Conservation (phyloP, 1,139 yeast genomes). For the Hyphopichia buzzinii region DNA sequence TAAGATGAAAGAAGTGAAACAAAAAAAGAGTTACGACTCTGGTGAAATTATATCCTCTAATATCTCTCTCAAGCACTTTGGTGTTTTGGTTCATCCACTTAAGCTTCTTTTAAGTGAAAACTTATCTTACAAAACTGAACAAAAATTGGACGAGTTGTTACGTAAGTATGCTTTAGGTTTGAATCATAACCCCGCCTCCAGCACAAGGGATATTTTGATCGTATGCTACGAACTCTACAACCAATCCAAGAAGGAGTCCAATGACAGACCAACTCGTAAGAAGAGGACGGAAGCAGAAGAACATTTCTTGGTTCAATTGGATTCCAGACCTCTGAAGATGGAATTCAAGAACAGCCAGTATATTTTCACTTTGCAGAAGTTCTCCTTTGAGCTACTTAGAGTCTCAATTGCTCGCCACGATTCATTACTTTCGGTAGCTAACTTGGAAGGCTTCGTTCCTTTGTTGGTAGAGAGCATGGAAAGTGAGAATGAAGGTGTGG, state of each 20-base stretch:
- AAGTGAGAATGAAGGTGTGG: slow-evolving; percentile 73
- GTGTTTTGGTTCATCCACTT: slow-evolving; percentile 67
- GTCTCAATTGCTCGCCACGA: slow-evolving; percentile 65
- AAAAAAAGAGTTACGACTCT: slow-evolving; percentile 84
- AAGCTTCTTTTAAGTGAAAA: slow-evolving; percentile 64
- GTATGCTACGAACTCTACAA: slow-evolving; percentile 73
- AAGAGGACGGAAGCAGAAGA: slow-evolving; percentile 32
- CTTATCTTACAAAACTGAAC: slow-evolving; percentile 65
- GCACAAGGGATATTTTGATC: slow-evolving; percentile 57
- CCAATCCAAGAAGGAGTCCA: slow-evolving; percentile 43
- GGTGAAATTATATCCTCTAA: slow-evolving; percentile 74
- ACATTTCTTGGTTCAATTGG: slow-evolving; percentile 68
- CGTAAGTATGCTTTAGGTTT: slow-evolving; percentile 78
- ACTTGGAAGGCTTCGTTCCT: slow-evolving; percentile 75
- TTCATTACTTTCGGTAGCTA: slow-evolving; percentile 55
- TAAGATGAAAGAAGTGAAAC: slow-evolving; percentile 87
- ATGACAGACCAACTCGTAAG: slow-evolving; percentile 17
- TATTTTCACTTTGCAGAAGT: slow-evolving; percentile 63
- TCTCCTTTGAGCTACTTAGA: slow-evolving; percentile 75
- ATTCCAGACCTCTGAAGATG: slow-evolving; percentile 55
- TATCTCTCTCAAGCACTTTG: slow-evolving; percentile 59
- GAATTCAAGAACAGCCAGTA: slow-evolving; percentile 51
- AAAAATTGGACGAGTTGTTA: slow-evolving; percentile 75
- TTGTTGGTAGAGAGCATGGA: slow-evolving; percentile 57
- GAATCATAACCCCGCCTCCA: slow-evolving; percentile 63